Base-by-base conservation (phyloP, 2,329 filamentous ascomycete genomes). In the Didymosphaeria variabile region DNA sequence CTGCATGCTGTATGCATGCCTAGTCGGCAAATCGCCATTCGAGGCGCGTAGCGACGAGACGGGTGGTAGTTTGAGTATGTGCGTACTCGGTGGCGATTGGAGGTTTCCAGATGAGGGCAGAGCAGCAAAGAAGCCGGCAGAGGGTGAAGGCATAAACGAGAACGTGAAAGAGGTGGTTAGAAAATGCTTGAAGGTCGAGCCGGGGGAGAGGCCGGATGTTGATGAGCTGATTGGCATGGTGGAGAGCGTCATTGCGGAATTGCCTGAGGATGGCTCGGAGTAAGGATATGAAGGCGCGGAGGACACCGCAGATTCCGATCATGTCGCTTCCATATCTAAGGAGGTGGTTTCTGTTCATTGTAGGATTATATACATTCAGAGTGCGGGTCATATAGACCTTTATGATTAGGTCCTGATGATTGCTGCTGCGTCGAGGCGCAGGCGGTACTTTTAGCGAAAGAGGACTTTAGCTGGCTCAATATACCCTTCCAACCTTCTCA, bases 31-130 rank as follows among this genome's bases (percentile, higher is more conserved):
- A 80, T 96, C 92, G 15, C 95, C 95, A 2, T 99, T 99, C 72
- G 95, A 99, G 83, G 92, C 94, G 76, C 90, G 95, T 63, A 94
- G 90, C 67, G 95, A 99, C 78, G 94, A 99, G 82, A 98, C 95
- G 0, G 95, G 95, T 66, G 95, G 95, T 47, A 95, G 91, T 67
- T 82, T 99, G 66, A 96, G 91, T 69, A 91, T 98, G 68, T 98
- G 94, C 77, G 92, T 98, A 19, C 82, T 97, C 17, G 92, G 93
- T 62, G 95, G 94, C 42, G 94, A 98, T 80, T 99, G 95, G 94
- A 86, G 93, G 55, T 99, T 98, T 79, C 95, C 95, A 0, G 94
- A 97, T 70, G 94, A 97, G 76, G 89, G 90, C 57, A 80, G 70
- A 82, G 81, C 52, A 83, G 87, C 47, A 12, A 87, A 88, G 76